phyloP scores from a whole-genome alignment of 1,284 basidiomycete species.

The Sanghuangporus weigelae region DNA sequence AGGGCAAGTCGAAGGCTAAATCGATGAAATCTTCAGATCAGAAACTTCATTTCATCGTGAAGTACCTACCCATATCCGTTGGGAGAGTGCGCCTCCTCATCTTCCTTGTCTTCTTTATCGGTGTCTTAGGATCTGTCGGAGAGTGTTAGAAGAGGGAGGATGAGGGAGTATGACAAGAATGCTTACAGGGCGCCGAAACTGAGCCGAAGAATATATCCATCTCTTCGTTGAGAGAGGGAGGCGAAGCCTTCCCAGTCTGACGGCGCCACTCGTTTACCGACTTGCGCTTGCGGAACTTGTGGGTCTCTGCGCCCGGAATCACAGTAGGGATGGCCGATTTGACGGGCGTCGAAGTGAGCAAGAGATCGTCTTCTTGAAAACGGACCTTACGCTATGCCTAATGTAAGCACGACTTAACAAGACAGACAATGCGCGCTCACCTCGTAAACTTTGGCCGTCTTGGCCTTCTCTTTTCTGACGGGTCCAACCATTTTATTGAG shows the following conservation, averaged over 20 bases:
- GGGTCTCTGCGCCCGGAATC: neutral
- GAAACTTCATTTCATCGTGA: neutral
- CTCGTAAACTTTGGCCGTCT: neutral
- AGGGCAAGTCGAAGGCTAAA: neutral
- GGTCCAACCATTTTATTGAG: neutral
- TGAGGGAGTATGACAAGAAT: neutral
- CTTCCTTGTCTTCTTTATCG: neutral
- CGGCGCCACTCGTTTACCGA: neutral
- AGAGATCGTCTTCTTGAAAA: neutral
- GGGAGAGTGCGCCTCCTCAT: neutral
- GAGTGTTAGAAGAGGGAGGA: neutral
- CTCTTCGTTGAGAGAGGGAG: neutral
- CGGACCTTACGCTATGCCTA: neutral
- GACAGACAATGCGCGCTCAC: neutral
- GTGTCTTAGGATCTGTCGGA: neutral
- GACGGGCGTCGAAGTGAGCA: neutral
- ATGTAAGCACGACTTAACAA: neutral
- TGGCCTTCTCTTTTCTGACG: neutral
- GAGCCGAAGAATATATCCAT: neutral
- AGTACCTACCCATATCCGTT: neutral
- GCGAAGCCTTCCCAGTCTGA: neutral
- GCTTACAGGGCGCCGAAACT: neutral
- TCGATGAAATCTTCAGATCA: neutral
- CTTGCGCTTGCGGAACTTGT: neutral
- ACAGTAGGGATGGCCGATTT: neutral